Evolutionary conservation across 2,329 filamentous ascomycete genomes (phyloP).

Genomic region (Penicillium sp.): DNA sequence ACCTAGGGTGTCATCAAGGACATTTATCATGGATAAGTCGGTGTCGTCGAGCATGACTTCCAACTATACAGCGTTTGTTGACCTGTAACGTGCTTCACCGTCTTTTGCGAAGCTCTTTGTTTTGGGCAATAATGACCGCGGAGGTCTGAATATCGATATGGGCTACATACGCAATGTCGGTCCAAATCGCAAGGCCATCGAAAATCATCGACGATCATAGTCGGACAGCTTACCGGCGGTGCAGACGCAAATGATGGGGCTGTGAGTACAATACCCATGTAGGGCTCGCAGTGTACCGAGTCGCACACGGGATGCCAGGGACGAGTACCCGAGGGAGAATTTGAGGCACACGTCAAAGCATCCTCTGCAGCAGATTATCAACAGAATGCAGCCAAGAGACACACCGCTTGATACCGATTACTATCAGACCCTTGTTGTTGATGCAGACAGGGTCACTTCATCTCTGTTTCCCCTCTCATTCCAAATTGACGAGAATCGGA

Average conservation of each 20-base stretch:
- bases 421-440: not conserved
- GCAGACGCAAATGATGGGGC: slow-evolving; percentile 21
- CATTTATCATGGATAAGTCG: not conserved
- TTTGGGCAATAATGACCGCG: slow-evolving; percentile 14
- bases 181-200: slow-evolving; percentile 14
- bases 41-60: slow-evolving; percentile 1
- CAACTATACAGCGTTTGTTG: slow-evolving; percentile 7
- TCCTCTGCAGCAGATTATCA: slow-evolving; percentile 4
- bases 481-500: slow-evolving; percentile 9
- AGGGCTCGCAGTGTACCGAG: slow-evolving; percentile 1
- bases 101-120: slow-evolving; percentile 19
- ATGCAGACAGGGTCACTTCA: slow-evolving; percentile 7
- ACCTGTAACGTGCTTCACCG: slow-evolving; percentile 19
- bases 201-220: slow-evolving; percentile 7
- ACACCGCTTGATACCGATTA: slow-evolving; percentile 19
- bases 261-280: slow-evolving; percentile 9
- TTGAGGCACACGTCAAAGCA: slow-evolving; percentile 2
- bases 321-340: not conserved
- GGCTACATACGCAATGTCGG: slow-evolving; percentile 18
- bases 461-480: slow-evolving; percentile 1
- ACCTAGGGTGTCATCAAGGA: not conserved
- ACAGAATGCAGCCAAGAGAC: slow-evolving; percentile 22
- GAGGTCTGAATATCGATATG: slow-evolving; percentile 21
- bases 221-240: slow-evolving; percentile 19
- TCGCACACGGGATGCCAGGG: slow-evolving; percentile 1